These are phyloP conservation scores for Pichia sp. DNA, from an alignment of 1,139 yeast species.

Conservation along the genomic window DNA sequence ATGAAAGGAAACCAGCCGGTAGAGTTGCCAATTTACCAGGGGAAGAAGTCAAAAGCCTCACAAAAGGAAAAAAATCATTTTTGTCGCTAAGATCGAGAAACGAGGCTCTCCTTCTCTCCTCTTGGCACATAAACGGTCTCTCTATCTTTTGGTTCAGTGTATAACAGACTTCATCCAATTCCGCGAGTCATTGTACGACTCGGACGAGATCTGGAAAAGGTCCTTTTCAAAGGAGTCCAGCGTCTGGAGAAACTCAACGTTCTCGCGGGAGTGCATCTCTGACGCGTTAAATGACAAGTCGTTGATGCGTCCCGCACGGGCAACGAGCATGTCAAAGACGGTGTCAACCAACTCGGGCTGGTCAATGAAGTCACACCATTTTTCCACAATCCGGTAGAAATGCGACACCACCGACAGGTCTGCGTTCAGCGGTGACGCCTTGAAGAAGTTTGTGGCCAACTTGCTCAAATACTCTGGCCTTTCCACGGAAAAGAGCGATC, in stretches of 20 bases:
- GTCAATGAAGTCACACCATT: slow-evolving; percentile 21
- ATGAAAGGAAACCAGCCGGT: neutral
- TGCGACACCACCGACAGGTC: slow-evolving; percentile 15
- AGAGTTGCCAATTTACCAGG: neutral
- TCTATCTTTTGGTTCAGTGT: neutral
- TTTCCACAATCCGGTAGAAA: slow-evolving; percentile 16
- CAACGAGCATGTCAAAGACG: slow-evolving; percentile 16
- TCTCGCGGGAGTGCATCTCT: slow-evolving; percentile 16
- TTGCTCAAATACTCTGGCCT: slow-evolving; percentile 19
- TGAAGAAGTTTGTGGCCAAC: slow-evolving; percentile 18
- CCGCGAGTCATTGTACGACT: slow-evolving; percentile 11
- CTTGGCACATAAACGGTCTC: no score
- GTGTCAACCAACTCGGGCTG: slow-evolving; percentile 16
- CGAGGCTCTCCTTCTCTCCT: no score
- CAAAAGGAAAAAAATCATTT: neutral
- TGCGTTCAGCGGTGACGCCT: slow-evolving; percentile 20
- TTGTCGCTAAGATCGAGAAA: neutral
- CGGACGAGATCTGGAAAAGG: slow-evolving; percentile 13
- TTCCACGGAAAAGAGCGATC: slow-evolving; percentile 14
- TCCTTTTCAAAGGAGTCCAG: slow-evolving; percentile 17
- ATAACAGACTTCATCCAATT: slow-evolving; percentile 11
- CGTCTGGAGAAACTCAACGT: slow-evolving; percentile 16
- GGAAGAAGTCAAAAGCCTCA: slow-evolving; percentile 1
- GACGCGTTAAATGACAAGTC: slow-evolving; percentile 17
- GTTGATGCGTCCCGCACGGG: slow-evolving; percentile 16